phyloP scores from a whole-genome alignment of 2,329 filamentous ascomycete species.

The Madurella fahalii region DNA sequence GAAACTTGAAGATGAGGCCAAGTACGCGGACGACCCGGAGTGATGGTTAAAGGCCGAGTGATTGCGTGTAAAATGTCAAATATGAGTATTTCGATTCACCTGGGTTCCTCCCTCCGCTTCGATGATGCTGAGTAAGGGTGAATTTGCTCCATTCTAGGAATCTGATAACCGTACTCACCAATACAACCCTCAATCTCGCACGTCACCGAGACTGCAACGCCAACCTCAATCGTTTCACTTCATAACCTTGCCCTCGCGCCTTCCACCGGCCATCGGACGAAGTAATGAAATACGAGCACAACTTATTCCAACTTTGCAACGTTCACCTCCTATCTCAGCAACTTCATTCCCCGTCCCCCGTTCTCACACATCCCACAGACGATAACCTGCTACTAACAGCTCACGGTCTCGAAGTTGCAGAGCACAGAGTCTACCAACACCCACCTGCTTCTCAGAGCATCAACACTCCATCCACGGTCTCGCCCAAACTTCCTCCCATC shows the following conservation, averaged over 20 bases:
- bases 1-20: slow-evolving; percentile 55
- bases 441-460: too few relatives aligned
- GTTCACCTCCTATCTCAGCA: neutral
- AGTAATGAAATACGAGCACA: too few relatives aligned
- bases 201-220: too few relatives aligned
- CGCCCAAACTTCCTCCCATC: neutral
- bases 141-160: neutral
- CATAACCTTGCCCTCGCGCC: too few relatives aligned
- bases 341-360: neutral
- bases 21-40: slow-evolving; percentile 24
- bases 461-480: too few relatives aligned
- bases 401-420: neutral
- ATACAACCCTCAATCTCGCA: too few relatives aligned
- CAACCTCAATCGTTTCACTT: too few relatives aligned
- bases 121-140: neutral
- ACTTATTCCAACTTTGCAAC: neutral
- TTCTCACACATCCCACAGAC: neutral
- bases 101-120: neutral
- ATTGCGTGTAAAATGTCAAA: neutral
- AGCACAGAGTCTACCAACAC: too few relatives aligned
- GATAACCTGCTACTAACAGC: neutral
- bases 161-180: too few relatives aligned
- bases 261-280: too few relatives aligned
- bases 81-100: neutral
- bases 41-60: slow-evolving; percentile 1